A percentile compares a stretch with the other conserved stretches of the same genome.
These are phyloP conservation scores for Suillus placidus DNA, from an alignment of 768 basidiomycete genomes.

Conservation along the genomic window DNA sequence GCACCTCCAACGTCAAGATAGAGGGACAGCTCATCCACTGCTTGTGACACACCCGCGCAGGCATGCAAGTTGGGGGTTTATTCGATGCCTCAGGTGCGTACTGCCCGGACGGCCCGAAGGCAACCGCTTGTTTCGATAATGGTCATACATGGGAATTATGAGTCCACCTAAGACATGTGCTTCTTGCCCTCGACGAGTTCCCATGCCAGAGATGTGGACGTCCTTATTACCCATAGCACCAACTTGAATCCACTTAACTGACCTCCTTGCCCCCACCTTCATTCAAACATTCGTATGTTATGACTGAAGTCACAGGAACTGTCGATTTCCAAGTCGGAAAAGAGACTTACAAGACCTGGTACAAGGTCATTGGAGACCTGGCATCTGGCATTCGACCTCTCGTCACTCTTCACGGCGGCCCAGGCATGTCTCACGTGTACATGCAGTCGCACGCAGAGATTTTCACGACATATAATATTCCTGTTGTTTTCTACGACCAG, in stretches of 20 bases:
- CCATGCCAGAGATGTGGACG: neutral
- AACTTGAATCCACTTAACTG: neutral
- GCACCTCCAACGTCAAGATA: neutral
- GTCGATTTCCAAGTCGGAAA: slow-evolving; percentile 20
- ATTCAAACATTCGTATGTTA: slow-evolving; percentile 2
- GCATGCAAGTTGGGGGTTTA: neutral
- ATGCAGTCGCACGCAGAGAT: slow-evolving; percentile 42
- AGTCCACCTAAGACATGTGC: neutral
- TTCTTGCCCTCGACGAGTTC: neutral
- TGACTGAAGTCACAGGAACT: slow-evolving; percentile 26
- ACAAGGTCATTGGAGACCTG: slow-evolving; percentile 46
- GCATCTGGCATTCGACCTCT: slow-evolving; percentile 35
- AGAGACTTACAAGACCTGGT: slow-evolving; percentile 45
- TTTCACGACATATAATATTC: slow-evolving; percentile 29
- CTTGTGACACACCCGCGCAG: too few relatives aligned
- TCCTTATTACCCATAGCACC: neutral
- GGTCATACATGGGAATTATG: neutral
- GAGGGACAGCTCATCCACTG: neutral
- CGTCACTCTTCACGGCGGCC: slow-evolving; percentile 51
- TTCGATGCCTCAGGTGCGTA: too few relatives aligned
- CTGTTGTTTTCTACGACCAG: slow-evolving; percentile 56
- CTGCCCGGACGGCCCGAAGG: too few relatives aligned
- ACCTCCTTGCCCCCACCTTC: neutral
- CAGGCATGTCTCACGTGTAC: slow-evolving; percentile 45
- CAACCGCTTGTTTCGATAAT: neutral